Conservation (phyloP, 1,139 yeast genomes). For the Torulaspora pretoriensis region DNA sequence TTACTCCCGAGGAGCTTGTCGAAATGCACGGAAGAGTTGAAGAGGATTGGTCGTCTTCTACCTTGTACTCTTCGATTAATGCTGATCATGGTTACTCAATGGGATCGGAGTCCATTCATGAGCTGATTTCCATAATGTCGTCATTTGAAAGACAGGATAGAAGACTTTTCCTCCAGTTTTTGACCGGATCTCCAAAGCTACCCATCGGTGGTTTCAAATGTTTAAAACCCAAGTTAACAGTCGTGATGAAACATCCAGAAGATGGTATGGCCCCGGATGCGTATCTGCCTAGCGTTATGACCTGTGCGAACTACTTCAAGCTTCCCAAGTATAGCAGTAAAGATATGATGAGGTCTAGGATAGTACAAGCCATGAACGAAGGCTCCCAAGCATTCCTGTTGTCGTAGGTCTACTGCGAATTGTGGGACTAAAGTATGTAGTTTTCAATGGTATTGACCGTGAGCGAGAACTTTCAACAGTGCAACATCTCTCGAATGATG, state of each 20-base stretch:
- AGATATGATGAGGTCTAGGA: conserved; percentile 53
- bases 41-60: conserved; percentile 80
- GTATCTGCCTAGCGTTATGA: conserved; percentile 94
- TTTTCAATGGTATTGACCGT: background rate
- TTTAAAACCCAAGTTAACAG: conserved; percentile 77
- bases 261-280: conserved; percentile 66
- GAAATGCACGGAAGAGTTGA: conserved; percentile 67
- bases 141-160: conserved; percentile 52
- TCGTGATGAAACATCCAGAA: conserved; percentile 78
- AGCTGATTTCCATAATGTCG: conserved; percentile 57
- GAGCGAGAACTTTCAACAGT: background rate
- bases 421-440: background rate
- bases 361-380: conserved; percentile 71
- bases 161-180: conserved; percentile 74
- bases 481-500: too few relatives aligned
- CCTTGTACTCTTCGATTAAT: conserved; percentile 56
- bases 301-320: conserved; percentile 92
- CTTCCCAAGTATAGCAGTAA: conserved; percentile 73
- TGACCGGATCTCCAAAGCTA: conserved; percentile 89
- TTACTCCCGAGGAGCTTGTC: conserved; percentile 69
- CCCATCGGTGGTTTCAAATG: conserved; percentile 94
- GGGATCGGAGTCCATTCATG: conserved; percentile 61
- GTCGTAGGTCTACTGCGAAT: conserved; percentile 43
- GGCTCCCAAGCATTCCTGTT: conserved; percentile 88
- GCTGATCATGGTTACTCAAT: conserved; percentile 90